A percentile compares a stretch with the other conserved stretches of the same genome.
Evolutionary conservation across 2,329 filamentous ascomycete species (phyloP).

Genomic region (Cladosporium oxysporum): DNA sequence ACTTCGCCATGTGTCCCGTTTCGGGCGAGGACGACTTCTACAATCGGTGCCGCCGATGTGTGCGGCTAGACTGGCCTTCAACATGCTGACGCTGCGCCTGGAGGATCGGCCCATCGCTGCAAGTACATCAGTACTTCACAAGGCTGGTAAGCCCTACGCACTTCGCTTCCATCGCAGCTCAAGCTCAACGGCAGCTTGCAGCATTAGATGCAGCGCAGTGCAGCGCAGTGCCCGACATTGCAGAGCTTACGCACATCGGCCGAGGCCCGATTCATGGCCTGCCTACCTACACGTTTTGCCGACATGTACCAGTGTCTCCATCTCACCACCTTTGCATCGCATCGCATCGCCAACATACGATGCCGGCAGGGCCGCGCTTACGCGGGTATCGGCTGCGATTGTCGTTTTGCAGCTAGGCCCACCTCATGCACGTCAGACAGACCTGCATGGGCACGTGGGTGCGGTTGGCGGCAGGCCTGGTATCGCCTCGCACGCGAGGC

Average conservation of each 20-base stretch:
- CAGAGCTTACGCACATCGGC: neutral
- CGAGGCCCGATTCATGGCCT: neutral
- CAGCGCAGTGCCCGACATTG: neutral
- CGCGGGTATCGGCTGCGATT: neutral
- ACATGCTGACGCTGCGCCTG: constrained; percentile 8
- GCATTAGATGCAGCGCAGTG: neutral
- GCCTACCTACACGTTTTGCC: neutral
- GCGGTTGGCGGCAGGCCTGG: neutral
- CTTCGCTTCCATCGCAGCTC: constrained; percentile 7
- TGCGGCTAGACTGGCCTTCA: neutral
- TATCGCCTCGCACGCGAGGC: constrained; percentile 12
- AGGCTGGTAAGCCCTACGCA: neutral
- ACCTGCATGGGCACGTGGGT: neutral
- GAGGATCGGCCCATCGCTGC: neutral
- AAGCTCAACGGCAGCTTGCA: constrained; percentile 8
- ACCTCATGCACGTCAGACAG: constrained; percentile 11
- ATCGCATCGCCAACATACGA: neutral
- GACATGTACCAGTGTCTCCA: neutral
- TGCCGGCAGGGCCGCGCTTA: constrained; percentile 1
- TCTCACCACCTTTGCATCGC: neutral
- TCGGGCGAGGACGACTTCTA: neutral
- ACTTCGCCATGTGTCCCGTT: constrained; percentile 1
- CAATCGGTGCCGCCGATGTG: constrained; percentile 3
- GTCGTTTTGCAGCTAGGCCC: neutral
- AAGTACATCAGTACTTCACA: neutral